phyloP scores from a whole-genome alignment of 2,329 filamentous ascomycete genomes.

The Geosmithia putterillii region DNA sequence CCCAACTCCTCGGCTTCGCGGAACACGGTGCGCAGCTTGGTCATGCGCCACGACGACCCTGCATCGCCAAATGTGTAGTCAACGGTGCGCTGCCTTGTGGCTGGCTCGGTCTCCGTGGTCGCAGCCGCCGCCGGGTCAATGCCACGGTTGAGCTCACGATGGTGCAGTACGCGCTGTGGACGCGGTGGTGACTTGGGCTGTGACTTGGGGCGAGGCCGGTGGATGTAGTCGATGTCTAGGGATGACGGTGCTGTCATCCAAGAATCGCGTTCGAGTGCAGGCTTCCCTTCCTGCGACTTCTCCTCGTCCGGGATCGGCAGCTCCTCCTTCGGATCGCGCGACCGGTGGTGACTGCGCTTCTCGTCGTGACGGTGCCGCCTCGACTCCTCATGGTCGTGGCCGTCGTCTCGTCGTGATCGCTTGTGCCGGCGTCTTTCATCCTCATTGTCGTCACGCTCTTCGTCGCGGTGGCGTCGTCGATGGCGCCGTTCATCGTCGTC shows the following conservation, averaged over 20 bases:
- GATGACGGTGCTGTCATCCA: constrained; percentile 92
- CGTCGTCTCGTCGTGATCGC: constrained; percentile 12
- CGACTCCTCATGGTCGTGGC: constrained; percentile 34
- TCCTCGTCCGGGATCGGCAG: constrained; percentile 39
- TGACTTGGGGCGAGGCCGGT: constrained; percentile 41
- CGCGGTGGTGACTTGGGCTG: constrained; percentile 47
- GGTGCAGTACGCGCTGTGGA: constrained; percentile 60
- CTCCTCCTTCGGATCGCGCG: constrained; percentile 34
- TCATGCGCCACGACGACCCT: constrained; percentile 94
- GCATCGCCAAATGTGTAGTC: constrained; percentile 80
- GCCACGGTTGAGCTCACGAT: constrained; percentile 61
- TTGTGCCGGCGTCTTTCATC: constrained; percentile 2
- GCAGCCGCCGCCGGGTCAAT: not conserved
- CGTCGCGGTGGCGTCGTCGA: constrained; percentile 12
- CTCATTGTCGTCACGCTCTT: constrained; percentile 16
- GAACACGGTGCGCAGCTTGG: constrained; percentile 79
- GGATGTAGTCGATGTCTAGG: constrained; percentile 73
- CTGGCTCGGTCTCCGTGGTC: not conserved
- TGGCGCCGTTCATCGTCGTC: constrained; percentile 17
- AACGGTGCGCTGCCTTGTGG: constrained; percentile 33
- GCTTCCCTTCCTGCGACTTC: constrained; percentile 18
- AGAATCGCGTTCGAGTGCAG: constrained; percentile 55
- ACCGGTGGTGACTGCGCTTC: constrained; percentile 7
- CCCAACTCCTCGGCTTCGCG: constrained; percentile 62
- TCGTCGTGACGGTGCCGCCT: constrained; percentile 44